phyloP scores from a whole-genome alignment of 2,329 filamentous ascomycete genomes.

The Exophiala sp. region DNA sequence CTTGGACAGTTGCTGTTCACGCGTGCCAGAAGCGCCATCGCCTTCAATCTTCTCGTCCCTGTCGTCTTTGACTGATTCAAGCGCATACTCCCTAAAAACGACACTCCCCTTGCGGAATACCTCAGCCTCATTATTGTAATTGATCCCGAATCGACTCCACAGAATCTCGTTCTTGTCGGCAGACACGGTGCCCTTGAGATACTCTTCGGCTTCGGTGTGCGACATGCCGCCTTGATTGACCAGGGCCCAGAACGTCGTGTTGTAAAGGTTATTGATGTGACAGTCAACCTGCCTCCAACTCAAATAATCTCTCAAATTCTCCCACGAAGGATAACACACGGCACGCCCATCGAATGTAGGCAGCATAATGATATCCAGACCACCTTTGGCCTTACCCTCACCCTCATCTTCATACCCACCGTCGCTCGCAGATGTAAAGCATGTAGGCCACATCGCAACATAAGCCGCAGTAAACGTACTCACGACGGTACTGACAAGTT shows the following conservation, averaged over 20 bases:
- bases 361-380: constrained; percentile 64
- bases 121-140: constrained; percentile 95
- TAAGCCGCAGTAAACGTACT: constrained; percentile 94
- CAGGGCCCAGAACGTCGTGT: constrained; percentile 92
- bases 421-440: not conserved
- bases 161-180: constrained; percentile 95
- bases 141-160: constrained; percentile 82
- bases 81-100: constrained; percentile 77
- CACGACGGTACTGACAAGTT: constrained; percentile 84
- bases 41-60: constrained; percentile 44
- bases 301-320: constrained; percentile 88
- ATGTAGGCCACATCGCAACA: constrained; percentile 65
- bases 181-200: constrained; percentile 75
- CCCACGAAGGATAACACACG: constrained; percentile 78
- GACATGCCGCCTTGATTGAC: constrained; percentile 74
- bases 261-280: constrained; percentile 98
- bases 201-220: constrained; percentile 73
- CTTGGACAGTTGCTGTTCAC: constrained; percentile 47
- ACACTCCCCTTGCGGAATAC: constrained; percentile 94
- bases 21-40: constrained; percentile 44
- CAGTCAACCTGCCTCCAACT: constrained; percentile 97
- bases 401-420: not conserved
- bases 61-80: constrained; percentile 55
- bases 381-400: constrained; percentile 29
- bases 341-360: constrained; percentile 92